Conservation (phyloP, 257 asterid genomes). For the Solanum chilense region DNA sequence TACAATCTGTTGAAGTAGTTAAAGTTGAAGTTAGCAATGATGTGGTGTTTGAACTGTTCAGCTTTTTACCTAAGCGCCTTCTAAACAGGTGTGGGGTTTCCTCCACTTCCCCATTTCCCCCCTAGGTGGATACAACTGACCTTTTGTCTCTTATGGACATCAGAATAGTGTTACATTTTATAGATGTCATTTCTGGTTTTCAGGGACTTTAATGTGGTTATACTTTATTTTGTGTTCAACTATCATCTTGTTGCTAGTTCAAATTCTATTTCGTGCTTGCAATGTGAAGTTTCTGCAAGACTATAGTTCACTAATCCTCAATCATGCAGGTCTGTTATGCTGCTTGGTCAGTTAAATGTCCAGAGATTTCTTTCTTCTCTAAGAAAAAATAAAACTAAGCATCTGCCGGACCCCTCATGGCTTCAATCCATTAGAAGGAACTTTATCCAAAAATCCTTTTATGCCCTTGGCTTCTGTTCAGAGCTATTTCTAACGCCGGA, state of each 20-base stretch:
- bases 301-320: background rate
- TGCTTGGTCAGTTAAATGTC: conserved; percentile 65
- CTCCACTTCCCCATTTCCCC: background rate
- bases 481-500: conserved; percentile 64
- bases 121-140: background rate
- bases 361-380: conserved; percentile 44
- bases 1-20: background rate
- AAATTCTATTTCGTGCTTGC: background rate
- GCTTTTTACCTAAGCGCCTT: background rate
- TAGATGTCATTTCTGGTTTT: background rate
- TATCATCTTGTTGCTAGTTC: background rate
- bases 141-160: background rate
- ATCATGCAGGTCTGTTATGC: conserved; percentile 45
- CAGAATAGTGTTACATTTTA: background rate
- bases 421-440: conserved; percentile 29
- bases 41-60: background rate
- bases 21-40: background rate
- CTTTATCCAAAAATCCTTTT: conserved; percentile 39
- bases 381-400: conserved; percentile 11
- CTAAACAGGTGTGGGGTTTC: background rate
- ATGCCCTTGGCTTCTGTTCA: conserved; percentile 50
- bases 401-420: conserved; percentile 24
- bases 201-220: background rate
- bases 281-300: background rate
- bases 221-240: background rate